Conservation (phyloP, 1,284 basidiomycete species). For the Pholiota adiposa region DNA sequence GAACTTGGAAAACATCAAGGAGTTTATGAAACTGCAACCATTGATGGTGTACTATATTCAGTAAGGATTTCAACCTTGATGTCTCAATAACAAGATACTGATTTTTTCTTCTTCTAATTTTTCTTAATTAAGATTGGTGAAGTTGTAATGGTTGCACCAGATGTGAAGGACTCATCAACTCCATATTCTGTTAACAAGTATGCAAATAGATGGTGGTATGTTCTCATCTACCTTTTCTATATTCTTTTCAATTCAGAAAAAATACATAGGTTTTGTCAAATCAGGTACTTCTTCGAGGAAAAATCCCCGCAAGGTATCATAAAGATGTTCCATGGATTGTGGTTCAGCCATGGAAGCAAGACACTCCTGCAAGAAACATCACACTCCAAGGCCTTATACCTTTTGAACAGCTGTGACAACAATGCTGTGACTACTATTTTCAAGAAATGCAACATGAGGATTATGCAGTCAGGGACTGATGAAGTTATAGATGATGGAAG, state of each 20-base stretch:
- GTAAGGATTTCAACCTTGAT: slow-evolving; percentile 37
- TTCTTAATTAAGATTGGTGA: slow-evolving; percentile 53
- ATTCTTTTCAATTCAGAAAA: background rate
- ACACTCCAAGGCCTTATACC: slow-evolving; percentile 60
- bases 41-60: slow-evolving; percentile 59
- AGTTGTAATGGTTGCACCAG: slow-evolving; percentile 60
- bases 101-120: slow-evolving; percentile 8
- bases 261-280: slow-evolving; percentile 60
- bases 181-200: slow-evolving; percentile 42
- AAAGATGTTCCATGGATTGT: slow-evolving; percentile 66
- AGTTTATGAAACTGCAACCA: slow-evolving; percentile 47
- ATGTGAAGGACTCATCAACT: slow-evolving; percentile 45
- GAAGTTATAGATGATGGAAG: slow-evolving; percentile 47
- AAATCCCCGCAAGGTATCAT: slow-evolving; percentile 12
- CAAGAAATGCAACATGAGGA: slow-evolving; percentile 53
- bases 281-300: slow-evolving; percentile 56
- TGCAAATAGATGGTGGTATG: slow-evolving; percentile 60
- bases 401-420: slow-evolving; percentile 57
- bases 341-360: slow-evolving; percentile 68
- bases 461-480: slow-evolving; percentile 42
- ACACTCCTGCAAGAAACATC: slow-evolving; percentile 67
- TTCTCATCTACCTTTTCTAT: background rate
- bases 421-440: slow-evolving; percentile 54
- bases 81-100: background rate
- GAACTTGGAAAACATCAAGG: slow-evolving; percentile 28